Conservation (phyloP, 371 early-diverging fungal species). For the Apophysomyces variabilis region DNA sequence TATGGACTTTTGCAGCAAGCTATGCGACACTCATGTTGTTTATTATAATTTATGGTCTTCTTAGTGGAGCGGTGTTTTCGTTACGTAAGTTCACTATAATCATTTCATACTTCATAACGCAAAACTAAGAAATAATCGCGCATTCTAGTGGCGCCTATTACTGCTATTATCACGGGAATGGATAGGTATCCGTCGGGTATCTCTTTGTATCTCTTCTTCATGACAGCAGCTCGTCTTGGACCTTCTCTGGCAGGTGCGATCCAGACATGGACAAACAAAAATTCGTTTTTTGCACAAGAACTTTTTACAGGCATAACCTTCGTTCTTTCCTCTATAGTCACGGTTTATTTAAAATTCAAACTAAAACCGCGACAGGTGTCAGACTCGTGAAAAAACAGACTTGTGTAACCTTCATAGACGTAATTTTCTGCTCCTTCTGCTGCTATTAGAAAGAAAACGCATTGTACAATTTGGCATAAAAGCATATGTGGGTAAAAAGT, state of each 20-base stretch:
- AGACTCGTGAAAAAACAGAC: slow-evolving; percentile 13
- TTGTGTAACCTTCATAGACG: background rate
- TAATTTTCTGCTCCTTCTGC: background rate
- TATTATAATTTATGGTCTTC: slow-evolving; percentile 63
- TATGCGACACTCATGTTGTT: slow-evolving; percentile 54
- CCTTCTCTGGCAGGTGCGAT: slow-evolving; percentile 26
- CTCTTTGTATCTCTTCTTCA: slow-evolving; percentile 20
- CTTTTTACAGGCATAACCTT: slow-evolving; percentile 22
- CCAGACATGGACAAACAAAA: slow-evolving; percentile 19
- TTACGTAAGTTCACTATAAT: slow-evolving; percentile 22
- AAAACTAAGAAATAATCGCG: background rate
- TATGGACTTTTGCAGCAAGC: slow-evolving; percentile 65
- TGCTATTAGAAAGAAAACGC: background rate
- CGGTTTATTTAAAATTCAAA: slow-evolving; percentile 28
- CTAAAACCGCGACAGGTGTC: slow-evolving; percentile 22
- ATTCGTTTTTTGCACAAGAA: slow-evolving; percentile 19
- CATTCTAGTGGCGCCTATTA: slow-evolving; percentile 24
- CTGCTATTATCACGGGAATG: slow-evolving; percentile 22
- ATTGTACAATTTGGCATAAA: slow-evolving; percentile 11
- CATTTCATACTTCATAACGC: background rate
- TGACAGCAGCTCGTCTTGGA: slow-evolving; percentile 23
- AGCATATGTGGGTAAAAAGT: background rate
- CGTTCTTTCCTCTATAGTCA: slow-evolving; percentile 19
- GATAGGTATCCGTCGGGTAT: slow-evolving; percentile 24
- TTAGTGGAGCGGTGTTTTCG: slow-evolving; percentile 56